Conservation (phyloP, 1,284 basidiomycete species). For the Inonotus obliquus region DNA sequence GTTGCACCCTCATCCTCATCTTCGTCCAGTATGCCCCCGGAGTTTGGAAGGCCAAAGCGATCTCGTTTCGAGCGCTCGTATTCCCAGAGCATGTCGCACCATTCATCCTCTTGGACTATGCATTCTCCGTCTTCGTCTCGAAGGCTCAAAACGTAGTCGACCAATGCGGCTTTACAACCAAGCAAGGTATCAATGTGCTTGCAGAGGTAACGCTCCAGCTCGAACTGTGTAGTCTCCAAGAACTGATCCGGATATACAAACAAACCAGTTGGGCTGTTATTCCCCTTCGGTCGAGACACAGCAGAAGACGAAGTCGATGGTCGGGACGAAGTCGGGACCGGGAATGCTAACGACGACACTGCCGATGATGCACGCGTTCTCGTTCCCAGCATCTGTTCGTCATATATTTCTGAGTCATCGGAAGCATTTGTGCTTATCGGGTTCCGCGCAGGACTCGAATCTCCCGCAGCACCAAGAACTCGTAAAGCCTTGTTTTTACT, state of each 20-base stretch:
- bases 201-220: constrained; percentile 66
- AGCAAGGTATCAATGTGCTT: constrained; percentile 60
- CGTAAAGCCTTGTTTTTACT: constrained; percentile 17
- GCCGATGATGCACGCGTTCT: constrained; percentile 11
- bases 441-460: not conserved
- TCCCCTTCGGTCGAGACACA: not conserved
- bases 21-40: constrained; percentile 40
- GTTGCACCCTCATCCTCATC: constrained; percentile 28
- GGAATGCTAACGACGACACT: not conserved
- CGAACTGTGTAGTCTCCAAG: constrained; percentile 49
- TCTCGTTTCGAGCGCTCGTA: constrained; percentile 44
- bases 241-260: constrained; percentile 31
- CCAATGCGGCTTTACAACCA: constrained; percentile 52
- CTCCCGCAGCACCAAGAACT: constrained; percentile 10
- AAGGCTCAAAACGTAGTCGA: constrained; percentile 42
- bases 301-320: not conserved
- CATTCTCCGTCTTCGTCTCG: constrained; percentile 36
- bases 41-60: constrained; percentile 27
- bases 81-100: constrained; percentile 55
- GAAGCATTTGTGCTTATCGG: constrained; percentile 3
- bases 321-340: not conserved
- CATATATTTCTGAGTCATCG: constrained; percentile 4
- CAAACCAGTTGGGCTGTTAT: constrained; percentile 34
- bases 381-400: not conserved
- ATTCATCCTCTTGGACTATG: constrained; percentile 37